A percentile compares a stretch with the other conserved stretches of the same genome.
Conservation (phyloP, 2,329 filamentous ascomycete genomes). For the Fragosphaeria purpurea region DNA sequence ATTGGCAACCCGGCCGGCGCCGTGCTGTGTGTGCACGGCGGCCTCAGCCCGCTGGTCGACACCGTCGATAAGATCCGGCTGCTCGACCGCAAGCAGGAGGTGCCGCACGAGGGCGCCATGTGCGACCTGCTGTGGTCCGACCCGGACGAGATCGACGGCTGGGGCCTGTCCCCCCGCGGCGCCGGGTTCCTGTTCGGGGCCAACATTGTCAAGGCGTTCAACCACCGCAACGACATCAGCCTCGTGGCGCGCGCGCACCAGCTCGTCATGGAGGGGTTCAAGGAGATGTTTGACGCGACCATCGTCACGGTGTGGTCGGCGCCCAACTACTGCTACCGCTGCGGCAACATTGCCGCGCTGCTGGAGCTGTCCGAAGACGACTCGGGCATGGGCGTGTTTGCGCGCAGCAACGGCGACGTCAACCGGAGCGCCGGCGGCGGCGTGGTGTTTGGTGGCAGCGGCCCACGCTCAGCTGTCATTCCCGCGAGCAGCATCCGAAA, state of each 20-base stretch:
- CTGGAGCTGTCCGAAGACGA: constrained; percentile 85
- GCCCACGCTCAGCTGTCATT: too few relatives aligned
- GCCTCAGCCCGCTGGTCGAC: constrained; percentile 82
- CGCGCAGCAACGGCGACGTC: constrained; percentile 62
- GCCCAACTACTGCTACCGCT: constrained; percentile 93
- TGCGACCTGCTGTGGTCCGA: constrained; percentile 98
- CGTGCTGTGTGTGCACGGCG: constrained; percentile 91
- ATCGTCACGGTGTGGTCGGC: constrained; percentile 99
- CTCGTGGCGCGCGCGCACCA: constrained; percentile 92
- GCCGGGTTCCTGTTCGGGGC: constrained; percentile 93
- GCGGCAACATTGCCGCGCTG: constrained; percentile 91
- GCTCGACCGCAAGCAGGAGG: constrained; percentile 93
- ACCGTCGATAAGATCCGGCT: constrained; percentile 91
- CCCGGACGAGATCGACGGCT: constrained; percentile 94
- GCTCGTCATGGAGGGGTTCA: constrained; percentile 98
- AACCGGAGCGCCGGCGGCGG: constrained; percentile 25
- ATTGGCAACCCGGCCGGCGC: constrained; percentile 64
- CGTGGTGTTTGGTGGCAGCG: too few relatives aligned
- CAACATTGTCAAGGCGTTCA: constrained; percentile 93
- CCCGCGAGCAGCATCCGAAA: too few relatives aligned
- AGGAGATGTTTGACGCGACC: constrained; percentile 94
- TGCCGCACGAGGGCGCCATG: constrained; percentile 97
- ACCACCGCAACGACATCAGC: constrained; percentile 84
- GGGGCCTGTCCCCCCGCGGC: constrained; percentile 87
- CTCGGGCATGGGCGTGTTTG: constrained; percentile 59